phyloP scores from a whole-genome alignment of 2,329 filamentous ascomycete species.

The Apiospora malaysiana region DNA sequence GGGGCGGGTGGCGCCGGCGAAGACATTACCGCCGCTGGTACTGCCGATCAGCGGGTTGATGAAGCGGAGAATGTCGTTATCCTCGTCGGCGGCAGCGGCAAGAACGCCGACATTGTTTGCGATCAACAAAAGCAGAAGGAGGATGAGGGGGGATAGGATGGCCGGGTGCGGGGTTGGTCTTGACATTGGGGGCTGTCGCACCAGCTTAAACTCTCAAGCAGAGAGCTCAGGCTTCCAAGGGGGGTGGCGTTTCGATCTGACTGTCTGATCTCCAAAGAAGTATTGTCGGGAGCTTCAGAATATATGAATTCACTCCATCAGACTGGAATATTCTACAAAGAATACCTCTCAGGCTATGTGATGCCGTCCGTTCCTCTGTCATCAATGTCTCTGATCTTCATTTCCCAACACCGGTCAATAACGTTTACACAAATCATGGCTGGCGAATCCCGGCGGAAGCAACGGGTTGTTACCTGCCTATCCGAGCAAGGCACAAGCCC shows the following conservation, averaged over 20 bases:
- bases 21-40: constrained; percentile 62
- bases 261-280: background rate
- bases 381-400: background rate
- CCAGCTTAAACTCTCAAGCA: background rate
- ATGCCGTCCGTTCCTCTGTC: no score
- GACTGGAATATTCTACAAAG: background rate
- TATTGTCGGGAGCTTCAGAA: no score
- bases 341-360: background rate
- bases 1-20: constrained; percentile 60
- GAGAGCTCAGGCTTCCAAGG: background rate
- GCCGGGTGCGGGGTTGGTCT: background rate
- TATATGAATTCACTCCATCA: background rate
- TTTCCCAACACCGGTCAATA: background rate
- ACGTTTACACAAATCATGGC: background rate
- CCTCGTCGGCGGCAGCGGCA: constrained; percentile 2
- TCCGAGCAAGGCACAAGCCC: background rate
- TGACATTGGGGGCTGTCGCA: background rate
- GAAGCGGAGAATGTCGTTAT: constrained; percentile 35
- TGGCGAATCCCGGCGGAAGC: background rate
- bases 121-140: background rate
- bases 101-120: background rate
- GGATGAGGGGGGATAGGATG: background rate
- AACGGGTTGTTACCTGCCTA: background rate
- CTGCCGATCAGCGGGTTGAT: constrained; percentile 60
- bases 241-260: background rate